Conservation (phyloP, 768 basidiomycete genomes). For the Termitomyces eurrhizus region DNA sequence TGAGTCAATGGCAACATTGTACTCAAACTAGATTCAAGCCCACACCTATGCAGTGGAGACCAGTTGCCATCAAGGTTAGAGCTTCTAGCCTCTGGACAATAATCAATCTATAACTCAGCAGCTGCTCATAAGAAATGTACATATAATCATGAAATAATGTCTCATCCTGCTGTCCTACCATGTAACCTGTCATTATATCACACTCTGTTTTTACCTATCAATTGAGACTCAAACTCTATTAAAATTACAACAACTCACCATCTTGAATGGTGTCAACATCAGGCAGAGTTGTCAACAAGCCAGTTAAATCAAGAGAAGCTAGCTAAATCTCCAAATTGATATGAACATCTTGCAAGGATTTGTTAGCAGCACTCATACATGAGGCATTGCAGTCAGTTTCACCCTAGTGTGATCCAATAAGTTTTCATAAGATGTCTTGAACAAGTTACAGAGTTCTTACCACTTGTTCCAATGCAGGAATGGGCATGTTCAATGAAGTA, state of each 20-base stretch:
- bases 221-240: not conserved
- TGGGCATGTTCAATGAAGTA: not conserved
- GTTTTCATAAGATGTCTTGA: not conserved
- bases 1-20: too few relatives aligned
- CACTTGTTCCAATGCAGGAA: not conserved
- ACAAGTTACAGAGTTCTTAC: not conserved
- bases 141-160: too few relatives aligned
- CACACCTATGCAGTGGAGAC: too few relatives aligned
- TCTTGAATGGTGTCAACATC: not conserved
- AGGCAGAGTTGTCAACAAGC: not conserved
- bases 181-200: too few relatives aligned
- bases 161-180: too few relatives aligned
- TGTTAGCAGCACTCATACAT: not conserved
- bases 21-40: too few relatives aligned
- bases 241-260: not conserved
- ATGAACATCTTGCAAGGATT: not conserved
- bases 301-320: not conserved
- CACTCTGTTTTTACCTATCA: too few relatives aligned
- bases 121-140: too few relatives aligned
- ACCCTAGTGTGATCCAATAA: not conserved
- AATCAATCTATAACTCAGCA: too few relatives aligned
- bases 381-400: not conserved
- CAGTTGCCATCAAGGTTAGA: too few relatives aligned
- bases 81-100: too few relatives aligned
- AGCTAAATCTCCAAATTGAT: not conserved